A percentile compares a stretch with the other conserved stretches of the same genome.
phyloP scores from a whole-genome alignment of 2,329 filamentous ascomycete genomes.

The Blastomyces emzantsi region DNA sequence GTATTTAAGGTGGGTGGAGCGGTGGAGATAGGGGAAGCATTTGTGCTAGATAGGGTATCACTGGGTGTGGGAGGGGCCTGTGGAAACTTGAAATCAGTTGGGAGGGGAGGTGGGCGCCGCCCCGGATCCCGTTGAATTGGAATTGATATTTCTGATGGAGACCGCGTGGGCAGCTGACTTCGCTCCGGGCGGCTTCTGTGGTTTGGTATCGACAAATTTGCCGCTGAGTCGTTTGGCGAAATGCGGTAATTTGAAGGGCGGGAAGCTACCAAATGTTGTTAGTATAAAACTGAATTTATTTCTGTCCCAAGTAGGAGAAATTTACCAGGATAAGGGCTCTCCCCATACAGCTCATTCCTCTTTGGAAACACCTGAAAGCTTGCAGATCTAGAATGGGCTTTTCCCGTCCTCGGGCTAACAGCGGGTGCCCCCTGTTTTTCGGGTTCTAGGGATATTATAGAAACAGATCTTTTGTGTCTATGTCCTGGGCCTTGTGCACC shows the following conservation, averaged over 20 bases:
- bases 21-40: constrained; percentile 22
- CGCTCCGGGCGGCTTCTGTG: constrained; percentile 28
- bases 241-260: constrained; percentile 28
- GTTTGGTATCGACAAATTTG: constrained; percentile 22
- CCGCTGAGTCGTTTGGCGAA: constrained; percentile 25
- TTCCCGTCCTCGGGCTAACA: constrained; percentile 43
- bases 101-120: constrained; percentile 28
- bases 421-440: constrained; percentile 31
- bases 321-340: constrained; percentile 33
- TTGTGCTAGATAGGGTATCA: constrained; percentile 22
- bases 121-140: constrained; percentile 11
- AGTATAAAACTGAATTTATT: background rate
- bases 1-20: constrained; percentile 11
- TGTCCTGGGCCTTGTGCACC: constrained; percentile 36
- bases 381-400: constrained; percentile 66
- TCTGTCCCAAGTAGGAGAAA: background rate
- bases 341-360: constrained; percentile 35
- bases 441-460: constrained; percentile 67
- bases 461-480: constrained; percentile 65
- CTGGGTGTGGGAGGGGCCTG: constrained; percentile 30
- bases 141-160: constrained; percentile 23
- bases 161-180: constrained; percentile 12
- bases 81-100: constrained; percentile 50
- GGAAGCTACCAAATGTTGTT: constrained; percentile 20
- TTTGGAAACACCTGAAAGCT: constrained; percentile 67